Conservation (phyloP, 1,284 basidiomycete species). For the Microbotryomycetes sp. region DNA sequence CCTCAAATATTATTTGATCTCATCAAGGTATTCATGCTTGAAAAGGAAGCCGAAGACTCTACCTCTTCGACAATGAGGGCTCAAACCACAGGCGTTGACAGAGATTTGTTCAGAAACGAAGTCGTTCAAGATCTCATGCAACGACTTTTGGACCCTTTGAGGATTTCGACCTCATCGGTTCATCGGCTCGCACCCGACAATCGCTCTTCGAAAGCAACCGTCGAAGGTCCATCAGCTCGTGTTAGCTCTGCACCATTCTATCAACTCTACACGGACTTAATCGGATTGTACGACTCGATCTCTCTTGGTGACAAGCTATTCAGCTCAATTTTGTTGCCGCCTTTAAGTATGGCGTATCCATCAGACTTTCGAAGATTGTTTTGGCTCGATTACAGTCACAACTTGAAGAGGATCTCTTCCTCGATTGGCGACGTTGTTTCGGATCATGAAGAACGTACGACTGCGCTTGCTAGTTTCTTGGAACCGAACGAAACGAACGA, state of each 20-base stretch:
- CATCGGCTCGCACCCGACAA: slow-evolving; percentile 1
- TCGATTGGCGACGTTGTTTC: slow-evolving; percentile 3
- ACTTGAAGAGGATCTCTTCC: slow-evolving; percentile 35
- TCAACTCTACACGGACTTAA: slow-evolving; percentile 88
- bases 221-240: not conserved
- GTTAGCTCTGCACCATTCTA: slow-evolving; percentile 54
- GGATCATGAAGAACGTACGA: slow-evolving; percentile 1
- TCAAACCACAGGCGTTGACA: slow-evolving; percentile 45
- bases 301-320: slow-evolving; percentile 80
- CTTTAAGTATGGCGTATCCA: slow-evolving; percentile 67
- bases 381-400: slow-evolving; percentile 69
- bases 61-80: slow-evolving; percentile 41
- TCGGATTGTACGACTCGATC: slow-evolving; percentile 79
- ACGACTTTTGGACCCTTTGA: slow-evolving; percentile 55
- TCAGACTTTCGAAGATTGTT: slow-evolving; percentile 76
- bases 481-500: slow-evolving; percentile 20
- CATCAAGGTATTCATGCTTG: slow-evolving; percentile 94
- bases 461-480: slow-evolving; percentile 10
- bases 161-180: slow-evolving; percentile 39
- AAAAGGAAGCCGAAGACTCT: slow-evolving; percentile 53
- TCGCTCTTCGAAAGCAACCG: not conserved
- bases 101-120: slow-evolving; percentile 64
- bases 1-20: slow-evolving; percentile 56
- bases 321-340: slow-evolving; percentile 66
- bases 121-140: slow-evolving; percentile 57